Percentiles rank a stretch among this genome's conserved stretches.
phyloP scores from a whole-genome alignment of 108 stramenopile genomes.

The Cyclotella atomus region DNA sequence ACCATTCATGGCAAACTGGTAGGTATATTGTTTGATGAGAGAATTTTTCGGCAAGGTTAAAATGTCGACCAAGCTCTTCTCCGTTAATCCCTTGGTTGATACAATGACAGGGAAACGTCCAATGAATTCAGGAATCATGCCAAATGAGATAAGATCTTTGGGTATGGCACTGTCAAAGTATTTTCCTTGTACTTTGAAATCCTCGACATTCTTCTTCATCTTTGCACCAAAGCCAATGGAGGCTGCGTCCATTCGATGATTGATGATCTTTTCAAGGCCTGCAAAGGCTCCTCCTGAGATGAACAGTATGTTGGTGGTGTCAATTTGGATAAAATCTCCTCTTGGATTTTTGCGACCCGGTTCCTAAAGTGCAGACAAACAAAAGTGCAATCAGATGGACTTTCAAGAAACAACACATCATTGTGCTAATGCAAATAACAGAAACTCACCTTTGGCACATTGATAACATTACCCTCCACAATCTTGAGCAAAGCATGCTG shows the following conservation, averaged over 20 bases:
- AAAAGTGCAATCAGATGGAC: not conserved
- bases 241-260: conserved; percentile 88
- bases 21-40: conserved; percentile 95
- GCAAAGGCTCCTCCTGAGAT: conserved; percentile 98
- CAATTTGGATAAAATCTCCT: conserved; percentile 95
- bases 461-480: conserved; percentile 97
- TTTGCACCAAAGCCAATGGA: conserved; percentile 98
- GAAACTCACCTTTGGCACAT: conserved; percentile 97
- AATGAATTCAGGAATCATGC: conserved; percentile 98
- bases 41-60: conserved; percentile 96
- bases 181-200: conserved; percentile 85
- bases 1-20: conserved; percentile 94
- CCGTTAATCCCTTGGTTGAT: conserved; percentile 91
- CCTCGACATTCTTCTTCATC: conserved; percentile 88
- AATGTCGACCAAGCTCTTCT: conserved; percentile 92
- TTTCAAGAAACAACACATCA: no score
- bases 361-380: conserved; percentile 52
- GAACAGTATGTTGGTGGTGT: conserved; percentile 97
- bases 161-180: conserved; percentile 94
- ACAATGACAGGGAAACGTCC: conserved; percentile 97
- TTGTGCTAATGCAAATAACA: no score
- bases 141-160: conserved; percentile 92
- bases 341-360: conserved; percentile 94
- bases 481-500: conserved; percentile 98
- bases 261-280: conserved; percentile 94